Evolutionary conservation across 306 rosid species (phyloP), one percentile per base, ranked within the genome.

Genomic region (Sicyos edulis): DNA sequence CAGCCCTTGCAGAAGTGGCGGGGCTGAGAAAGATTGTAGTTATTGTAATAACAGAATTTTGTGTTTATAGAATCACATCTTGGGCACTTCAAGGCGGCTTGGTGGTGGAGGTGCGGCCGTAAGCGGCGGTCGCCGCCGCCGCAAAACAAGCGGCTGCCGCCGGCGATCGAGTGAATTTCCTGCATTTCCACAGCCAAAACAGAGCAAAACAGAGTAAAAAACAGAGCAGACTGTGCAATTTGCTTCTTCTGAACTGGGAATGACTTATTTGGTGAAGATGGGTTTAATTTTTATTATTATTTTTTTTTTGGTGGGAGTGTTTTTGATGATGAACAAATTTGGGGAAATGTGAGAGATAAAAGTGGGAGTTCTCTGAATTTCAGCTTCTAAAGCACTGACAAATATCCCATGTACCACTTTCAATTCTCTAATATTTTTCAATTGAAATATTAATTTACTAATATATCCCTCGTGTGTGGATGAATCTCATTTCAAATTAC

Each of bases 1-100:
- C 98, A 93, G 85, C 78, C 80, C 83, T 93, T 93, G 83, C 98
- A 93, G 86, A 93, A 93, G 83, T 93, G 92, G 67, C 98, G 98
- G 0, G 98, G 97, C 89, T 93, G 98, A 3, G 98, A 93, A 80
- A 93, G 95, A 81, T 93, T 90, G 81, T 93, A 93, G 80, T 93
- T 93, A 76, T 93, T 93, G 85, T 86, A 93, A 84, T 93, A 93
- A 55, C 98, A 93, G 87, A 93, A 93, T 75, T 93, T 93, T 12
- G 98, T 93, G 82, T 90, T 88, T 79, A 88, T 78, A 50, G 98
- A 93, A 68, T 93, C 97, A 53, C 98, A 93, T 57, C 98, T 83
- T 0, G 98, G 98, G 13, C 98, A 93, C 81, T 93, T 93, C 50
- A 89, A 68, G 0, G 92, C 90, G 42, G 42, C 8, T 68, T 83